These are phyloP conservation scores for Citrus cavaleriei DNA, from an alignment of 345 rosid genomes.

Conservation along the genomic window DNA sequence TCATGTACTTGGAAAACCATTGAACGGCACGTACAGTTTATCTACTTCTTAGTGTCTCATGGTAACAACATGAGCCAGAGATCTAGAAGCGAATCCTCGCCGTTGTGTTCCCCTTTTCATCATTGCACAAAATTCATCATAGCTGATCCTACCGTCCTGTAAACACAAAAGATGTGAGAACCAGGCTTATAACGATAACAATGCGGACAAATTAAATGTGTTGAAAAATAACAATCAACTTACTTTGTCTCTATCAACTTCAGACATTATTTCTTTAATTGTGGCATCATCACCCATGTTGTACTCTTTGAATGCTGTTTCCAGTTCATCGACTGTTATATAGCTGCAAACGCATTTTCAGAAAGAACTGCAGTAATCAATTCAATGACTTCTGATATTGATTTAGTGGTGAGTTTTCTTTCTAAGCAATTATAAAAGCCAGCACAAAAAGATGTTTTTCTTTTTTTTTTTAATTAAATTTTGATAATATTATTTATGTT, in stretches of 20 bases:
- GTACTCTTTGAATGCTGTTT: conserved; percentile 69
- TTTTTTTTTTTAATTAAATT: no score
- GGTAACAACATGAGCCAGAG: background rate
- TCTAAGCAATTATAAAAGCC: no score
- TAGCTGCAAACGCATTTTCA: conserved; percentile 32
- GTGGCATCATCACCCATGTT: conserved; percentile 74
- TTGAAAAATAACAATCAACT: conserved; percentile 16
- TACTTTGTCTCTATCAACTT: conserved; percentile 87
- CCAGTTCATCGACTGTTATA: conserved; percentile 81
- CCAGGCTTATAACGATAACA: background rate
- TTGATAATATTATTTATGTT: no score
- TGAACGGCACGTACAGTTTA: background rate
- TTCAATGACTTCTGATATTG: background rate
- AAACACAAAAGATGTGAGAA: background rate
- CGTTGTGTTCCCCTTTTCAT: conserved; percentile 79
- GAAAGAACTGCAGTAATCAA: background rate
- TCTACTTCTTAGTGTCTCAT: background rate
- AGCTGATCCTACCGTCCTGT: conserved; percentile 91
- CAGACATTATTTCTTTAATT: conserved; percentile 78
- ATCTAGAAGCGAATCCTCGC: conserved; percentile 43
- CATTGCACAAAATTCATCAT: conserved; percentile 77
- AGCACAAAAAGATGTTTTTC: no score
- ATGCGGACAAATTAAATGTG: background rate
- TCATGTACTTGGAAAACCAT: no score
- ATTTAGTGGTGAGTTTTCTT: no score